Conservation (phyloP, 2,329 filamentous ascomycete genomes). For the Colletotrichum falcatum region DNA sequence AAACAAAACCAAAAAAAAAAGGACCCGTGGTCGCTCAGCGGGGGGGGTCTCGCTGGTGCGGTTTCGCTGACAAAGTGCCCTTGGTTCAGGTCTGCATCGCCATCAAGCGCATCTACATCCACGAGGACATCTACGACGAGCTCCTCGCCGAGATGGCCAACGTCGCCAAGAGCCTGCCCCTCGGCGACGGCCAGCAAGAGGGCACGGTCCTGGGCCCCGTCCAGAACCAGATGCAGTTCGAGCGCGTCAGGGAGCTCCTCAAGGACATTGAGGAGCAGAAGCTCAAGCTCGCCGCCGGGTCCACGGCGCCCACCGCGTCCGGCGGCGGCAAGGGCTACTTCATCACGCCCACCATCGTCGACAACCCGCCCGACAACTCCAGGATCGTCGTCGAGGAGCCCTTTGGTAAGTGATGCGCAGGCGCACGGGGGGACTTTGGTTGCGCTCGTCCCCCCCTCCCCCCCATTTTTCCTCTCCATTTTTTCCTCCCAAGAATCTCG, state of each 20-base stretch:
- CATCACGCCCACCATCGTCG: slow-evolving; percentile 69
- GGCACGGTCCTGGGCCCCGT: slow-evolving; percentile 63
- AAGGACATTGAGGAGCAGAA: slow-evolving; percentile 38
- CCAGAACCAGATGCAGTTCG: slow-evolving; percentile 74
- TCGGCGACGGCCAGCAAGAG: slow-evolving; percentile 36
- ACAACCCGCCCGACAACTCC: slow-evolving; percentile 68
- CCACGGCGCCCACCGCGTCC: slow-evolving; percentile 51
- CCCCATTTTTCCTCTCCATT: too few relatives aligned
- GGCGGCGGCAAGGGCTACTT: slow-evolving; percentile 61
- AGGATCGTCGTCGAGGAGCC: slow-evolving; percentile 68
- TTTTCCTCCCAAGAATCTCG: background rate
- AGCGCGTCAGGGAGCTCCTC: slow-evolving; percentile 47
- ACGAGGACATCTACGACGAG: slow-evolving; percentile 62
- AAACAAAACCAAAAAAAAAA: too few relatives aligned
- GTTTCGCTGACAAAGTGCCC: background rate
- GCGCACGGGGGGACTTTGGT: background rate
- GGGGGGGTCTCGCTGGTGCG: too few relatives aligned
- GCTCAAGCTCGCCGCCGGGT: slow-evolving; percentile 38
- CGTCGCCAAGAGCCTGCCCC: slow-evolving; percentile 33
- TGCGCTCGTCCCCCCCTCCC: too few relatives aligned
- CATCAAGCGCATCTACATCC: slow-evolving; percentile 66
- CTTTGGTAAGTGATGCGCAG: slow-evolving; percentile 43
- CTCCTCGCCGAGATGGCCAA: slow-evolving; percentile 39
- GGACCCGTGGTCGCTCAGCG: slow-evolving; percentile 29
- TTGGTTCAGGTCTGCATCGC: slow-evolving; percentile 62